Base-by-base conservation (phyloP, 768 basidiomycete genomes). In the Kwoniella sp. region DNA sequence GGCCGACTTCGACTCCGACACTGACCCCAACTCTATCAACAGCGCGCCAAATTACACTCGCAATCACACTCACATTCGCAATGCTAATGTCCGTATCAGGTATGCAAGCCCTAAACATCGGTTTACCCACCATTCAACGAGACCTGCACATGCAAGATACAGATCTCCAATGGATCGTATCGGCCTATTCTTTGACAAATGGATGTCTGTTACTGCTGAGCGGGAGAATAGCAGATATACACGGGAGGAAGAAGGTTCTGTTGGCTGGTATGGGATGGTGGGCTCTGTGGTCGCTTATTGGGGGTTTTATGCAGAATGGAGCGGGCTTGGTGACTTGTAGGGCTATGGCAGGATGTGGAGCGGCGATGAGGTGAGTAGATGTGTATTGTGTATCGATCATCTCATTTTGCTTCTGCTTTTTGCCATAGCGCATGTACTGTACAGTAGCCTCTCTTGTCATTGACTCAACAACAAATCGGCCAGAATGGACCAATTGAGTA, bases 271-370 rank as follows among this genome's bases (percentile, higher is more conserved):
- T 86, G 26, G 9, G 80, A 1, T 82, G 85, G 67, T 83, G 88
- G 33, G 78, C 83, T 8, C 81, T 83, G 0, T 88, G 89, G 68
- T 85, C 86, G 0, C 71, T 94, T 7, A 48, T 71, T 5, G 72
- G 72, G 4, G 74, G 74, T 0, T 76, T 76, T 58, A 72, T 78
- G 72, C 65, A 69, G n/a, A 82, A 86, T 85, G 69, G 71, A 8
- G 77, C 88, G 8, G 84, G 85, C 0, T 80, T 96, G 36, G 85
- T 87, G 65, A 78, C 93, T 17, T 82, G 92, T 17, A 84, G 93
- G 62, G 93, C 85, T 0, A 77, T 91, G 19, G 89, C 92, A 67
- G 92, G 92, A 1, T 80, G 88, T n/a, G 92, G 90, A 0, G 84
- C 84, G 0, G 89, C 91, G 0, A 90, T 90, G 0, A 84, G 73